These are phyloP conservation scores for Fusarium foetens DNA, from an alignment of 2,329 filamentous ascomycete species.

Conservation along the genomic window DNA sequence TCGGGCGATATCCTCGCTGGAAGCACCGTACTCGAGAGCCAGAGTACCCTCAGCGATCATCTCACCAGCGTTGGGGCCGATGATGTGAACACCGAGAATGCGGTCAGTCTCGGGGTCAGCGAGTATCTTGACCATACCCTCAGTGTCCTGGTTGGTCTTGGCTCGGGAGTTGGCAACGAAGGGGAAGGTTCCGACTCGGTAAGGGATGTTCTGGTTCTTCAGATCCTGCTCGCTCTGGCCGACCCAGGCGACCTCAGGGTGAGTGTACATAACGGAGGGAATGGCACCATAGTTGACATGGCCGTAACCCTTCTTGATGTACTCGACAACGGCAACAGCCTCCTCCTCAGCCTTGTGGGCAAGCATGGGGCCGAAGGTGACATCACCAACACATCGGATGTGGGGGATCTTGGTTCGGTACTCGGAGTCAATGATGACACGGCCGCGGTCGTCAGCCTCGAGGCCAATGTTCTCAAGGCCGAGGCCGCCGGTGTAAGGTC, in stretches of 20 bases:
- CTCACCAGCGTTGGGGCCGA: slow-evolving; percentile 95
- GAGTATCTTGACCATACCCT: slow-evolving; percentile 97
- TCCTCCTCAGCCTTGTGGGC: slow-evolving; percentile 99
- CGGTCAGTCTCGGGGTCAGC: slow-evolving; percentile 96
- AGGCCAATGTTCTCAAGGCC: slow-evolving; percentile 94
- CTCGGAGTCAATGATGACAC: slow-evolving; percentile 96
- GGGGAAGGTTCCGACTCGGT: slow-evolving; percentile 93
- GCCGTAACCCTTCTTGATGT: slow-evolving; percentile 96
- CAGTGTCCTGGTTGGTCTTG: slow-evolving; percentile 97
- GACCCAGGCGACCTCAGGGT: slow-evolving; percentile 98
- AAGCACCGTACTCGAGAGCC: slow-evolving; percentile 95
- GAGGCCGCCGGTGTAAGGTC: slow-evolving; percentile 91
- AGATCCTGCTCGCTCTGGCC: slow-evolving; percentile 97
- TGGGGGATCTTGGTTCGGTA: slow-evolving; percentile 98
- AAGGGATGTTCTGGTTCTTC: slow-evolving; percentile 88
- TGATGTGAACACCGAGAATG: slow-evolving; percentile 94
- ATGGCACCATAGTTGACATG: slow-evolving; percentile 99
- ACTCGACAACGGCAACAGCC: slow-evolving; percentile 92
- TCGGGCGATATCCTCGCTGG: slow-evolving; percentile 91
- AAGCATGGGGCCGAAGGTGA: slow-evolving; percentile 98
- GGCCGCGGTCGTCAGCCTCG: slow-evolving; percentile 91
- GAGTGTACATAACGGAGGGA: slow-evolving; percentile 99
- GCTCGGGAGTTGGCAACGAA: slow-evolving; percentile 98
- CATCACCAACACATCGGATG: slow-evolving; percentile 96
- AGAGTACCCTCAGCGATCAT: slow-evolving; percentile 99